Conservation (phyloP, 1,284 basidiomycete genomes). For the Cerrena zonata region DNA sequence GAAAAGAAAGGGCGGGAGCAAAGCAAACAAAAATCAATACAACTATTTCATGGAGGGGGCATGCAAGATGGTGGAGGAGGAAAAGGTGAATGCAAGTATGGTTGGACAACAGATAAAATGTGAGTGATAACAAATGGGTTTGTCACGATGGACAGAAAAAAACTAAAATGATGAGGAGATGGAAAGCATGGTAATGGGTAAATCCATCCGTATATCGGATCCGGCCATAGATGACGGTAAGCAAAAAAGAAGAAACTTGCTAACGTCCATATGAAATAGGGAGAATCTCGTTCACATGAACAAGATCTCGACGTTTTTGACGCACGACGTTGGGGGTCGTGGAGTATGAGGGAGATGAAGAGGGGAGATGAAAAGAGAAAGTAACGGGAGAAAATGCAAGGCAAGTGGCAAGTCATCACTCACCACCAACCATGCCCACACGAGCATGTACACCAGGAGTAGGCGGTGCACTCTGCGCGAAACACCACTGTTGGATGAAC, state of each 20-base stretch:
- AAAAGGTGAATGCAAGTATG: neutral
- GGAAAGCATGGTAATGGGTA: neutral
- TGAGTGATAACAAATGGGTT: neutral
- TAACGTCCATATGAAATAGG: neutral
- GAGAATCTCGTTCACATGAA: neutral
- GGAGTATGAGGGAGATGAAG: neutral
- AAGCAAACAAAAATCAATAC: neutral
- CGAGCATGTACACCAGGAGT: conserved; percentile 11
- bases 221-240: neutral
- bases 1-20: neutral
- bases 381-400: neutral
- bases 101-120: neutral
- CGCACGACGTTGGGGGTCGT: too few relatives aligned
- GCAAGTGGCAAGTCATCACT: neutral
- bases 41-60: neutral
- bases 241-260: neutral
- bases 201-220: neutral
- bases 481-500: conserved; percentile 66
- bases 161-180: neutral
- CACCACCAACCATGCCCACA: conserved; percentile 12
- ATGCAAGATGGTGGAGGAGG: too few relatives aligned
- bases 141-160: too few relatives aligned
- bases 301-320: too few relatives aligned
- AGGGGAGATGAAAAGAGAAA: neutral
- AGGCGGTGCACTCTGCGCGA: conserved; percentile 40